Evolutionary conservation across 2,329 filamentous ascomycete species (phyloP), one percentile per base, ranked within the genome.

Genomic region (Pseudogymnoascus pannorum): DNA sequence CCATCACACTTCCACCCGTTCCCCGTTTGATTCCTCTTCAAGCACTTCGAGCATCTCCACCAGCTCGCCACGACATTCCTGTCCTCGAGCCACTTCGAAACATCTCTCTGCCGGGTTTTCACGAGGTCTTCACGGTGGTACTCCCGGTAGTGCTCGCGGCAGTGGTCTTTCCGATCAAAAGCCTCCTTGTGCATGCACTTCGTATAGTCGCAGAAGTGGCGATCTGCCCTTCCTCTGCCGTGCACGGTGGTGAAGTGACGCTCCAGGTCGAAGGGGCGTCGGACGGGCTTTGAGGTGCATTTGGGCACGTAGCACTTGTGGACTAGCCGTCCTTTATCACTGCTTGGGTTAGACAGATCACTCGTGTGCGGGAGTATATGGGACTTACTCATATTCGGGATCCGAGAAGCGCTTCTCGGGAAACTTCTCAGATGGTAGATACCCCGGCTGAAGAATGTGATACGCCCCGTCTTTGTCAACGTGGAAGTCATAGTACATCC

Each of bases 151-250:
- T 82, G 79, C 62, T 81, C 79, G 18, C 74, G 70, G 51, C 77
- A 73, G 66, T 81, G 79, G 62, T 82, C 79, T 58, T 75, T 74
- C 7, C 79, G 69, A 1, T 73, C 76, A 63, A 81, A 81, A 0
- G 77, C 74, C 0, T 62, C 59, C 0, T 66, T 66, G 1, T 74
- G 66, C 26, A 58, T 57, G 54, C 75, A 76, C 9, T 64, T 67
- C 1, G 58, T 57, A 20, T 68, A 68, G 22, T 68, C 64, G 63
- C 75, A 77, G 11, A 64, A 64, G 42, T 70, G 68, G 14, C 62
- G 63, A 9, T 66, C 44, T 5, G 61, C 20, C 8, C 31, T 42
- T 20, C 26, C 38, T 14, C 26, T 31, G 1, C 65, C 65, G 51
- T 76, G 73, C 1, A 73, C 68, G 29, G 70, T 66, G n/a, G 66